Base-by-base conservation (phyloP, 495 filamentous ascomycete species). In the Lepidopterella palustris region DNA sequence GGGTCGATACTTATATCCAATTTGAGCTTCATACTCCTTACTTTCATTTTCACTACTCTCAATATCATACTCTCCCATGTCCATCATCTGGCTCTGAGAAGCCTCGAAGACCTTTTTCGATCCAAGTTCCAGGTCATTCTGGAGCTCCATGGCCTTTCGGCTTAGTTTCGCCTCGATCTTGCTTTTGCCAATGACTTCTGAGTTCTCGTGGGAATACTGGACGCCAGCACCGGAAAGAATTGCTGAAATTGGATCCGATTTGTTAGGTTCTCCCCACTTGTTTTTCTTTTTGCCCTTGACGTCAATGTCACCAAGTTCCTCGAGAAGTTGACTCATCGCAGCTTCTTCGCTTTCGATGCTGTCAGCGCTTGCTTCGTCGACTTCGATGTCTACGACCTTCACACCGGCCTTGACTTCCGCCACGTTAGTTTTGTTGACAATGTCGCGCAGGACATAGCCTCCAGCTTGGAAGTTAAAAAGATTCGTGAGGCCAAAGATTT, bases 401-500 rank as follows among this genome's bases (percentile, higher is more conserved):
- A 98, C 88, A 1, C 90, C 95, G 1, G 86, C 90, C 64, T 85
- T 87, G 50, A 87, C 89, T 75, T 98, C 93, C 4, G 93, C 93
- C 45, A 98, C 82, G 70, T 98, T 97, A 53, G 93, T 97, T 70
- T 96, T 96, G 74, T 97, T 96, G 59, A 98, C 87, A 61, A 97
- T 96, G 45, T 97, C 89, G 23, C 89, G 80, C 9, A 98, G 79
- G 11, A 97, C 81, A 25, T 89, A 79, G 53, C 89, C 86, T 58
- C 95, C 84, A 48, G 82, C 82, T 60, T 91, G 83, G 57, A 88
- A 97, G 0, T 82, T 79, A 67, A 98, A 88, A n/a, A 98, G 78
- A 65, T 97, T 97, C 6, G 76, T 72, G 10, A 97, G 78, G 0
- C 93, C 93, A 63, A 98, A 98, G 35, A 98, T 90, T 74, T 98